phyloP scores from a whole-genome alignment of 257 asterid species.

The Thymus mandschuricus region DNA sequence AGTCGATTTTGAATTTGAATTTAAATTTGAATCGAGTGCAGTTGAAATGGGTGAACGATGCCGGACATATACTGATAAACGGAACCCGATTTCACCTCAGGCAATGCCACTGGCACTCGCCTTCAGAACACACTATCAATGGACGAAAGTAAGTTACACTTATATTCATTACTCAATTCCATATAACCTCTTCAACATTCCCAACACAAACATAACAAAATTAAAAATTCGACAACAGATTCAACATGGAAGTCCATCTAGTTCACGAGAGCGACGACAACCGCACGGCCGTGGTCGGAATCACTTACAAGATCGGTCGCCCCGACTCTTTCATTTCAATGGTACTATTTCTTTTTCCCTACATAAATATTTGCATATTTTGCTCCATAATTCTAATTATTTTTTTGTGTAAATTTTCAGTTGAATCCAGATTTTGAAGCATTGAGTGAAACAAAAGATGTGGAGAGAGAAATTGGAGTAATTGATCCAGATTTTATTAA shows the following conservation, averaged over 20 bases:
- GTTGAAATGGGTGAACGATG: conserved; percentile 61
- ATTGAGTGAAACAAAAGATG: conserved; percentile 24
- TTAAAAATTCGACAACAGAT: conserved; percentile 36
- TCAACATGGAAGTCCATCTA: conserved; percentile 69
- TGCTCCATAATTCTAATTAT: not conserved
- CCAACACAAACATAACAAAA: not conserved
- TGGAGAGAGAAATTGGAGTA: conserved; percentile 39
- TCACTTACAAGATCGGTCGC: conserved; percentile 63
- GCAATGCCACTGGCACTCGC: conserved; percentile 85
- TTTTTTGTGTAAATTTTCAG: not conserved
- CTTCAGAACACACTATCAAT: conserved; percentile 76
- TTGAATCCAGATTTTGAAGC: conserved; percentile 29
- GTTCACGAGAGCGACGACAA: conserved; percentile 62
- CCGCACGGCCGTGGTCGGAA: conserved; percentile 63
- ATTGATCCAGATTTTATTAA: conserved; percentile 48
- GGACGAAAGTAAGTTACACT: conserved; percentile 51
- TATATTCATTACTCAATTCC: not conserved
- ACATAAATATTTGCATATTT: no score
- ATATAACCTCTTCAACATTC: no score
- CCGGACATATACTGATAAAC: conserved; percentile 57
- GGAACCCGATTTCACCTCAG: conserved; percentile 54
- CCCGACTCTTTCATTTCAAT: conserved; percentile 54
- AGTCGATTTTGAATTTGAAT: not conserved
- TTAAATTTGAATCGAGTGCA: conserved; percentile 27
- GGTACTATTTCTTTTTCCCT: not conserved